Evolutionary conservation across 2,329 filamentous ascomycete species (phyloP).

Genomic region (Talaromyces islandicus): DNA sequence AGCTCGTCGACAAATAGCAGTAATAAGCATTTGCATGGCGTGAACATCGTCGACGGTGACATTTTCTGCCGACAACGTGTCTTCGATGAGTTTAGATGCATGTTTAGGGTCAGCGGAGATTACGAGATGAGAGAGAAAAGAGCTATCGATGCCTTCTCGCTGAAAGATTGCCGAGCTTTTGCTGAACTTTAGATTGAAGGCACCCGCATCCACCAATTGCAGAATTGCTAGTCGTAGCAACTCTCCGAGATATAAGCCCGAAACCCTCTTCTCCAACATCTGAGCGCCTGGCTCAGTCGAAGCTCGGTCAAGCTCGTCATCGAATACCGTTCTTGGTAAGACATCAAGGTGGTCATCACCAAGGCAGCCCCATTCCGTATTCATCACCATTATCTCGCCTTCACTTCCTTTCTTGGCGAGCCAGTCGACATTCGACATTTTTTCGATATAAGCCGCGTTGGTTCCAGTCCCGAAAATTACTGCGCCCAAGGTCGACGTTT

Average conservation of each 20-base stretch:
- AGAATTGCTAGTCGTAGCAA: conserved; percentile 14
- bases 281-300: conserved; percentile 13
- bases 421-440: conserved; percentile 8
- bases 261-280: conserved; percentile 18
- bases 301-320: conserved; percentile 12
- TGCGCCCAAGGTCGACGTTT: conserved; percentile 12
- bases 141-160: conserved; percentile 11
- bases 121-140: conserved; percentile 13
- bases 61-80: conserved; percentile 3
- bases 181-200: conserved; percentile 4
- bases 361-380: conserved; percentile 19
- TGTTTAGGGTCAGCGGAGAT: neutral
- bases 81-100: neutral
- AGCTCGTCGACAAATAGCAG: conserved; percentile 13
- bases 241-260: conserved; percentile 17
- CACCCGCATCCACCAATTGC: conserved; percentile 1
- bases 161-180: conserved; percentile 8
- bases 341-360: conserved; percentile 15
- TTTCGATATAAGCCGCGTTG: conserved; percentile 18
- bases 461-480: conserved; percentile 19
- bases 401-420: neutral
- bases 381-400: conserved; percentile 16
- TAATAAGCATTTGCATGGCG: conserved; percentile 10
- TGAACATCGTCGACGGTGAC: conserved; percentile 8
- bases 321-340: conserved; percentile 14